Evolutionary conservation across 176 grass and related monocot genomes (phyloP).

Genomic region (Carex kokanica): DNA sequence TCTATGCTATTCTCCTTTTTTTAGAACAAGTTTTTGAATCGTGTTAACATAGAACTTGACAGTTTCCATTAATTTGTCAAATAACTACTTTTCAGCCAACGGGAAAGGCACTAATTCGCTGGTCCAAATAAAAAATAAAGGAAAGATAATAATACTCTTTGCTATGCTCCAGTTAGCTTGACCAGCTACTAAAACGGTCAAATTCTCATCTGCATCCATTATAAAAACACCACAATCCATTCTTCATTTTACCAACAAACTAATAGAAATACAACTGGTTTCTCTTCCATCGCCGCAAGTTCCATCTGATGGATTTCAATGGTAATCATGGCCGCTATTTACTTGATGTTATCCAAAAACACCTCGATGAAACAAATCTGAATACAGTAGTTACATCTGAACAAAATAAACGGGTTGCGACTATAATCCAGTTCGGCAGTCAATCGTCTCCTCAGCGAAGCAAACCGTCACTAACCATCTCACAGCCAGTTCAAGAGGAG

Average conservation of each 20-base stretch:
- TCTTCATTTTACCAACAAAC: slow-evolving; percentile 3
- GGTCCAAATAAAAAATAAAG: not conserved
- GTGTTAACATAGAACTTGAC: not conserved
- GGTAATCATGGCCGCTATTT: not conserved
- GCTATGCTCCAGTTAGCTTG: not conserved
- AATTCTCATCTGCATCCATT: not conserved
- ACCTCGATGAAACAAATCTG: not conserved
- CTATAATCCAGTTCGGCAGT: slow-evolving; percentile 14
- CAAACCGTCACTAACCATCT: not conserved
- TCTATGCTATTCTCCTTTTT: no score
- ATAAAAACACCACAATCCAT: not conserved
- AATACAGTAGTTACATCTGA: not conserved
- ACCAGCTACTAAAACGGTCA: not conserved
- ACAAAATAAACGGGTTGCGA: not conserved
- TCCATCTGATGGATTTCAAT: slow-evolving; percentile 4
- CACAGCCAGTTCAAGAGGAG: not conserved
- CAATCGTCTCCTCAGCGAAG: not conserved
- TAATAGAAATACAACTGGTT: not conserved
- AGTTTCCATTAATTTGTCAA: not conserved
- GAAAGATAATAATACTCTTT: not conserved
- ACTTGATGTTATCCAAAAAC: slow-evolving; percentile 1
- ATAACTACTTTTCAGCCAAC: not conserved
- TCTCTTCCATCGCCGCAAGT: not conserved
- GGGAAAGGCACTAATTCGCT: not conserved
- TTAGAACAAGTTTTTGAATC: no score